Evolutionary conservation across 75 land plant genomes (phyloP), one percentile per base, ranked within the genome.

Genomic region (Picea sitchensis): DNA sequence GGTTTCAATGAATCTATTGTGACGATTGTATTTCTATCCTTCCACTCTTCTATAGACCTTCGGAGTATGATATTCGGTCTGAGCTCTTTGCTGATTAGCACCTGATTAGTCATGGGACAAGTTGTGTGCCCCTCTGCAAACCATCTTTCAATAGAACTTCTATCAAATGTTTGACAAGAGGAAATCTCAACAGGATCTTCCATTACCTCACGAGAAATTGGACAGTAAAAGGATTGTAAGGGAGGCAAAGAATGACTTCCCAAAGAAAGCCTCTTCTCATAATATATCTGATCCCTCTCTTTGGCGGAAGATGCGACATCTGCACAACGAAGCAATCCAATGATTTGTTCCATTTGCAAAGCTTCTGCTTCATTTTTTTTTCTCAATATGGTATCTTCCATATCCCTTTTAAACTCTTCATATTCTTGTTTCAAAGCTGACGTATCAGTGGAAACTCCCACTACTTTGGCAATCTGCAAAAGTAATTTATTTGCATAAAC

Each of bases 1-100:
- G 83, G 71, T 76, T 74, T 79, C 20, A 85, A 75, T 6, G 82
- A 80, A 30, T 82, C 83, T 60, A 92, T 90, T 13, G 75, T 82
- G 32, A 84, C 83, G 77, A 86, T 82, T 12, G 83, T 81, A 61
- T 90, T 92, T 67, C 94, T 74, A 47, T 92, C 92, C 81, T 78
- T 92, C 94, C 94, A 92, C 59, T 92, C 94, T 78, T 86, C 84
- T 63, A 92, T 90, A n/a, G 92, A 92, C 41, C 86, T 87, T 41
- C 88, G 72, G n/a, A 92, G 80, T n/a, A 90, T 87, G 64, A 82
- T 81, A 68, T 92, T 92, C 11, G 92, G 92, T 74, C 87, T 77
- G 32, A 90, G 75, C 73, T 84, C 78, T 62, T 83, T 79, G 30
- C 75, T 83, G 56, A 79, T 82, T 44, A 92, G 86, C 60, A 82